Evolutionary conservation across 1,284 basidiomycete genomes (phyloP).

Genomic region (Somion occarium): DNA sequence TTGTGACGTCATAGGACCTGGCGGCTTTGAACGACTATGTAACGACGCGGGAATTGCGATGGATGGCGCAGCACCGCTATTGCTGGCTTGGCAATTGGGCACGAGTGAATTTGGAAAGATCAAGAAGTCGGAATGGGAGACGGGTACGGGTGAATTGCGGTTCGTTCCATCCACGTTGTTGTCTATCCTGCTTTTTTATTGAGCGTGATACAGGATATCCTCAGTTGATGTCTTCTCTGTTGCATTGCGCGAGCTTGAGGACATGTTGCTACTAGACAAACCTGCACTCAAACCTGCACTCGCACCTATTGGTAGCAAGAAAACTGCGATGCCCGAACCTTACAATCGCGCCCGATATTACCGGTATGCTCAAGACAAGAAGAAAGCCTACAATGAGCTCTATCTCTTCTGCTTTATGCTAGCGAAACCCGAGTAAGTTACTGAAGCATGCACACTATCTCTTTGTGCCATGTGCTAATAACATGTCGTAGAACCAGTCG

Average conservation of each 20-base stretch:
- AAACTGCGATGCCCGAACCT: constrained; percentile 29
- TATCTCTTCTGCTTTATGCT: constrained; percentile 67
- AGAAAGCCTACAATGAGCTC: constrained; percentile 53
- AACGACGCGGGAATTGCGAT: constrained; percentile 58
- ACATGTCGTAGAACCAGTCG: constrained; percentile 46
- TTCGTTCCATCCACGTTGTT: constrained; percentile 29
- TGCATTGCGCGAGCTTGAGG: constrained; percentile 56
- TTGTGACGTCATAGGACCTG: constrained; percentile 54
- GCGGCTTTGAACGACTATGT: constrained; percentile 64
- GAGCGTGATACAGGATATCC: constrained; percentile 43
- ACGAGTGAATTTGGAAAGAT: constrained; percentile 69
- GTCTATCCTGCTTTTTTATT: neutral
- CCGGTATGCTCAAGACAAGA: constrained; percentile 42
- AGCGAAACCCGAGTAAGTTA: constrained; percentile 55
- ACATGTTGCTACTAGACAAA: constrained; percentile 51
- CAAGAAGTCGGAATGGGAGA: constrained; percentile 61
- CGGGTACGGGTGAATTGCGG: constrained; percentile 52
- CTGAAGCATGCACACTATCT: neutral
- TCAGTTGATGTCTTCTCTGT: constrained; percentile 44
- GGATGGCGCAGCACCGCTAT: constrained; percentile 64
- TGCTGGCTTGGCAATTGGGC: constrained; percentile 68
- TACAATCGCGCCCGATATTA: constrained; percentile 56
- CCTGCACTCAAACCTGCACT: constrained; percentile 25
- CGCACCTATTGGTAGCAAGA: constrained; percentile 29
- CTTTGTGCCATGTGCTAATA: no score